phyloP scores from a whole-genome alignment of 2,329 filamentous ascomycete species.

The Colletotrichum lupini region DNA sequence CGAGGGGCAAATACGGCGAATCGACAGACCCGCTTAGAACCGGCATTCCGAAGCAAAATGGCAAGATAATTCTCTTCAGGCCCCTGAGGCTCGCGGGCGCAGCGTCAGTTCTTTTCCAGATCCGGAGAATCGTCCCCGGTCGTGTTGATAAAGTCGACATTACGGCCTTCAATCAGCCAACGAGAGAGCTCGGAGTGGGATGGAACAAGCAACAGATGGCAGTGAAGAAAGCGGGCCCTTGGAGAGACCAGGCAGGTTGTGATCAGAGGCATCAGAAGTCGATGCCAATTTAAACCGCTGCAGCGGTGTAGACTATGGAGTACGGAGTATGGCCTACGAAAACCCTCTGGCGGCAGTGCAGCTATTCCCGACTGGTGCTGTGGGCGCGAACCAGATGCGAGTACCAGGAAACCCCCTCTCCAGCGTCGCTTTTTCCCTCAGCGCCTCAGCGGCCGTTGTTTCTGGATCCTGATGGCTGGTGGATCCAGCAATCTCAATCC shows the following conservation, averaged over 20 bases:
- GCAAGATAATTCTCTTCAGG: background rate
- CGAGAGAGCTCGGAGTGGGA: background rate
- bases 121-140: conserved; percentile 7
- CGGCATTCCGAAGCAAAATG: background rate
- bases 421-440: conserved; percentile 25
- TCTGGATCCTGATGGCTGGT: conserved; percentile 16
- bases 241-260: background rate
- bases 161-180: background rate
- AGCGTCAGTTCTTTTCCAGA: conserved; percentile 12
- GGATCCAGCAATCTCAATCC: conserved; percentile 24
- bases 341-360: background rate
- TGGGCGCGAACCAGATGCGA: background rate
- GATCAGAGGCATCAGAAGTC: background rate
- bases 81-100: conserved; percentile 19
- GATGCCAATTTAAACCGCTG: conserved; percentile 28
- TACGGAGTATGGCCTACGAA: background rate
- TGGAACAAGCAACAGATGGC: background rate
- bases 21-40: conserved; percentile 1
- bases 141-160: background rate
- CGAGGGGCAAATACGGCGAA: background rate
- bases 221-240: conserved; percentile 1
- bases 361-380: background rate
- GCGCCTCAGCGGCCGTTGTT: conserved; percentile 16
- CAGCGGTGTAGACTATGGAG: background rate
- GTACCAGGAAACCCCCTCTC: conserved; percentile 9